These are phyloP conservation scores for Simplicillium sp. DNA, from an alignment of 2,329 filamentous ascomycete species.

Conservation along the genomic window DNA sequence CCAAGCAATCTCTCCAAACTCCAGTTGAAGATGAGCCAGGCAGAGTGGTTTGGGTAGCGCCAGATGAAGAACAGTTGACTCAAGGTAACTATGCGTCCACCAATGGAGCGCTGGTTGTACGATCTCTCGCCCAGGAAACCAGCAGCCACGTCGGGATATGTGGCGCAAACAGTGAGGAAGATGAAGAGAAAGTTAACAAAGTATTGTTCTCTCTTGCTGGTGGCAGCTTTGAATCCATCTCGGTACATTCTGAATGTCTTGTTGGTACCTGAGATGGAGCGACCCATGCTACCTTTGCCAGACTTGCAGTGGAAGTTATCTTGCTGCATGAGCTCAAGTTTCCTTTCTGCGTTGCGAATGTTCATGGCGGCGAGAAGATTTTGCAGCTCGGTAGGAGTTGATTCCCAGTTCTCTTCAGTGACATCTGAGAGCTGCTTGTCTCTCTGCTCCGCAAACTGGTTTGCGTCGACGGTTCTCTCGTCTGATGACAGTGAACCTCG, in stretches of 20 bases:
- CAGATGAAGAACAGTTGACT: slow-evolving; percentile 10
- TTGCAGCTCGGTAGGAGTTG: slow-evolving; percentile 3
- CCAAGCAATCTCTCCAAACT: slow-evolving; percentile 11
- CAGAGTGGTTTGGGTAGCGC: slow-evolving; percentile 9
- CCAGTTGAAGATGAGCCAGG: slow-evolving; percentile 13
- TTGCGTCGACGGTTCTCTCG: not conserved
- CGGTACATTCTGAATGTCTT: slow-evolving; percentile 11
- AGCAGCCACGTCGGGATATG: slow-evolving; percentile 11
- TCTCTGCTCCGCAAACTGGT: not conserved
- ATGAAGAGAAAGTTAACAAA: slow-evolving; percentile 11
- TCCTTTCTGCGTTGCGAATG: slow-evolving; percentile 7
- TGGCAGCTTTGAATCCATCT: slow-evolving; percentile 8
- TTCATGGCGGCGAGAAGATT: slow-evolving; percentile 9
- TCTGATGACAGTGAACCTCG: slow-evolving; percentile 1
- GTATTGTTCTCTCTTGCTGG: slow-evolving; percentile 7
- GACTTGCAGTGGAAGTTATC: slow-evolving; percentile 7
- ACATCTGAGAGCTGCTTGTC: slow-evolving; percentile 2
- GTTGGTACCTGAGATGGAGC: slow-evolving; percentile 5
- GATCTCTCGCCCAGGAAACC: slow-evolving; percentile 11
- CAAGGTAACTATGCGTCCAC: slow-evolving; percentile 10
- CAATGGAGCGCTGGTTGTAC: slow-evolving; percentile 12
- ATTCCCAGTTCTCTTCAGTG: slow-evolving; percentile 9
- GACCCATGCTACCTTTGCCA: slow-evolving; percentile 5
- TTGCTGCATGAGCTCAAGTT: slow-evolving; percentile 5
- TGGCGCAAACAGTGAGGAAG: slow-evolving; percentile 10